These are phyloP conservation scores for Plasmodium relictum DNA, from an alignment of 169 alveolate genomes.

Conservation along the genomic window DNA sequence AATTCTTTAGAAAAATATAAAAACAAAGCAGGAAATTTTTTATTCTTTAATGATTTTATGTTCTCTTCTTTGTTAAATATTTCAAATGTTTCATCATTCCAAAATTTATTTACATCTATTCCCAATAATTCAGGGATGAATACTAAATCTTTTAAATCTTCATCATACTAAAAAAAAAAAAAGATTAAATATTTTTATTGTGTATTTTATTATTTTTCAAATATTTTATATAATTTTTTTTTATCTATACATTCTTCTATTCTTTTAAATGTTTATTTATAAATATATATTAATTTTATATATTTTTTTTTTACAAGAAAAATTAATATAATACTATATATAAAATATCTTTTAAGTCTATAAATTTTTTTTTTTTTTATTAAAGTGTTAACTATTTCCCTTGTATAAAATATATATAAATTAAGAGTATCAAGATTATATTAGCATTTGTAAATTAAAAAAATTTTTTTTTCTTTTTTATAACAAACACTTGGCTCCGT, in stretches of 20 bases:
- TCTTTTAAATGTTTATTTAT: too few species aligned
- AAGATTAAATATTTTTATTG: not conserved
- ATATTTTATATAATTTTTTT: not conserved
- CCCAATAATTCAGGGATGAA: slow-evolving; percentile 62
- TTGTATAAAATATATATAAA: too few species aligned
- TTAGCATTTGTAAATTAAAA: too few species aligned
- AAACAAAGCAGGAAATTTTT: slow-evolving; percentile 65
- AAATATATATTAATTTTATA: too few species aligned
- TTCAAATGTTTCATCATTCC: slow-evolving; percentile 44
- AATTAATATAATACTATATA: too few species aligned
- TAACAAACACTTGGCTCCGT: slow-evolving; percentile 61
- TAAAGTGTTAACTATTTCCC: too few species aligned
- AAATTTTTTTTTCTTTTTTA: too few species aligned
- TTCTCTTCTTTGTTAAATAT: slow-evolving; percentile 71
- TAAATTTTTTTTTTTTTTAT: too few species aligned
- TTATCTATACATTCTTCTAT: not conserved
- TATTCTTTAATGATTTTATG: slow-evolving; percentile 48
- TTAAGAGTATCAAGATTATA: too few species aligned
- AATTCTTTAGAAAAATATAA: slow-evolving; percentile 21
- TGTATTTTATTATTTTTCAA: too few species aligned
- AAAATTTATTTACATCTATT: slow-evolving; percentile 45
- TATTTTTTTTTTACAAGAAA: too few species aligned
- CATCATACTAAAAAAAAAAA: slow-evolving; percentile 40
- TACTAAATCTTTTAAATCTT: slow-evolving; percentile 37
- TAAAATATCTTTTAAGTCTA: too few species aligned